Conservation (phyloP, 225 moss, liverwort and hornwort species). For the Rhytidiadelphus loreus region DNA sequence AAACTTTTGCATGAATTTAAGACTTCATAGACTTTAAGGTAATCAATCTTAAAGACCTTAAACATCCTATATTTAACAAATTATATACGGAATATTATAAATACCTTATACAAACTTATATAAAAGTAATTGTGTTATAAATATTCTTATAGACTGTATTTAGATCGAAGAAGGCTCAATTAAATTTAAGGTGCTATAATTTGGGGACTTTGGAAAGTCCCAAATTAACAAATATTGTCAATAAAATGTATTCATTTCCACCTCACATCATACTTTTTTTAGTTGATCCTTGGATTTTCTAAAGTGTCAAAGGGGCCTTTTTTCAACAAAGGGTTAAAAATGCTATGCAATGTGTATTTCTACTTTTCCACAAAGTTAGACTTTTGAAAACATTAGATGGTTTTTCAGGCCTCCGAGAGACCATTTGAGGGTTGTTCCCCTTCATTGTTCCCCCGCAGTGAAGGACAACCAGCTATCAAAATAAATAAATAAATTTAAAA, state of each 20-base stretch:
- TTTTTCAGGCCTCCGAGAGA: too few species aligned
- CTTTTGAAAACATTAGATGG: background rate
- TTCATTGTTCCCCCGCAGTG: too few species aligned
- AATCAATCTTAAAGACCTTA: background rate
- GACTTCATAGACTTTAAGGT: background rate
- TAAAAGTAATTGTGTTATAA: background rate
- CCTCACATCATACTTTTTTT: background rate
- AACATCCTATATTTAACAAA: background rate
- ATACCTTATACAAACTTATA: fast-evolving
- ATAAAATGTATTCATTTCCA: background rate
- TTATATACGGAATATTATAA: background rate
- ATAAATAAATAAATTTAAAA: too few species aligned
- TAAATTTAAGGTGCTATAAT: background rate
- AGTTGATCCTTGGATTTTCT: background rate
- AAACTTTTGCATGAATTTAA: background rate
- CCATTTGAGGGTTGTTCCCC: too few species aligned
- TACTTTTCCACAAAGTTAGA: background rate
- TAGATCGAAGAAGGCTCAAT: background rate
- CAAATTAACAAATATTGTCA: background rate
- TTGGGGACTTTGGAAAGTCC: background rate
- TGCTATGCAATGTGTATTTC: background rate
- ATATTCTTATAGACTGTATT: background rate
- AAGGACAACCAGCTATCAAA: too few species aligned
- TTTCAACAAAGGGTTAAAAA: background rate
- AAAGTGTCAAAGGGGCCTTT: background rate